Base-by-base conservation (phyloP, 305 asterid genomes). In the Solanum chacoense region DNA sequence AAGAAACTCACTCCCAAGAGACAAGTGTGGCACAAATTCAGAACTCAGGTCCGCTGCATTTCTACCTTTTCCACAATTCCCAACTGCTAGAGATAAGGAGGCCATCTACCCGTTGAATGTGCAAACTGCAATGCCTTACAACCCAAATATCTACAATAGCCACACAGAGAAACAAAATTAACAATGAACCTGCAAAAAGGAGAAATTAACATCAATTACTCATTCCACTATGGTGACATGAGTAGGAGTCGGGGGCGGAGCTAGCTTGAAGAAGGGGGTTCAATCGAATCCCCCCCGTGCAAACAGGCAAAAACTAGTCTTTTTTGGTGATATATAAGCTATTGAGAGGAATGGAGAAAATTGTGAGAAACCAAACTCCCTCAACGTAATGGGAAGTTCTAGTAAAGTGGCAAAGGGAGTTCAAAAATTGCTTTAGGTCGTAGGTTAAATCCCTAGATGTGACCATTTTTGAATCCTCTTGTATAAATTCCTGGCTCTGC, bases 31-130 rank as follows among this genome's bases (percentile, higher is more conserved):
- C 73, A 87, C 88, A 7, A 38, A 84, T 38, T 84, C 93, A n/a
- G 80, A 85, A 89, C 90, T 50, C 42, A 16, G 83, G 50, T 45
- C 88, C 84, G 89, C 94, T 55, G 88, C 37, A 42, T 87, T 87
- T 75, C 22, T 77, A 24, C 90, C 89, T 87, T 91, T 90, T 88
- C 91, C 91, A 88, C 92, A 91, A 36, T 88, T 90, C 73, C 93
- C 93, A 89, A 90, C 88, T 85, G 89, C 85, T 31, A 93, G 78
- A 89, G 96, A 92, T 75, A 94, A 76, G 77, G 93, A 73, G 67
- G 92, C 79, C 94, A 92, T 94, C 87, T 92, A 28, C 86, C 22
- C 72, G 18, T 81, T 29, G 40, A 40, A 40, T 40, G 69, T 42
- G 37, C 67, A 40, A 80, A 80, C 85, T 80, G 85, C 85, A 40